A percentile compares a stretch with the other conserved stretches of the same genome.
phyloP scores from a whole-genome alignment of 768 basidiomycete genomes.

The Hericium erinaceus region DNA sequence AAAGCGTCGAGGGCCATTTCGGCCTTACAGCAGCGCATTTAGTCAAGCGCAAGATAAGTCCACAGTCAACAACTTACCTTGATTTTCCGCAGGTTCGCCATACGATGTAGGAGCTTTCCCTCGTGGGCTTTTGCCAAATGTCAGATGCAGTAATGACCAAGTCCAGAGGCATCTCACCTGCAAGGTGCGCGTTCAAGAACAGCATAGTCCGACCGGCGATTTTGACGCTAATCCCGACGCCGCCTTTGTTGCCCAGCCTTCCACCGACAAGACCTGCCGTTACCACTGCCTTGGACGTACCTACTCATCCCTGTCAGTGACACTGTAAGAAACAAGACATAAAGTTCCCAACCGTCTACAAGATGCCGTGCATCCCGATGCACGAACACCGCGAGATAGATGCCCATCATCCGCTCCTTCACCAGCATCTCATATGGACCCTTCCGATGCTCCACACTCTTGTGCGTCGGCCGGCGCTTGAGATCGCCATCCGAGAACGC shows the following conservation, averaged over 20 bases:
- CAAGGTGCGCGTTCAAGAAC: conserved; percentile 87
- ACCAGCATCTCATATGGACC: conserved; percentile 79
- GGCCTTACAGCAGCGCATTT: conserved; percentile 29
- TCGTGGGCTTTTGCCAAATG: conserved; percentile 50
- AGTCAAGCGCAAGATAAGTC: neutral
- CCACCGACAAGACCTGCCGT: conserved; percentile 88
- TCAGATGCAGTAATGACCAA: neutral
- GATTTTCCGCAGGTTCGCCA: conserved; percentile 84
- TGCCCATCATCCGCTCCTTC: conserved; percentile 89
- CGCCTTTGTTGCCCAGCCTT: conserved; percentile 87
- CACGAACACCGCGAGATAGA: conserved; percentile 70
- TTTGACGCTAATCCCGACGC: conserved; percentile 83
- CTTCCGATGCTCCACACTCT: conserved; percentile 32
- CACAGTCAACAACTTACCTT: conserved; percentile 37
- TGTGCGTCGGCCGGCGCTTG: conserved; percentile 36
- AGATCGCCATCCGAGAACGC: conserved; percentile 23
- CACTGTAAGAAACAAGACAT: neutral
- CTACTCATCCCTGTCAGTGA: conserved; percentile 25
- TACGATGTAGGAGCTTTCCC: conserved; percentile 63
- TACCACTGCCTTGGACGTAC: conserved; percentile 72
- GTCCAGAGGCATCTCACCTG: conserved; percentile 36
- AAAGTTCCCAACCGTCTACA: conserved; percentile 40
- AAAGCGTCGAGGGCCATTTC: conserved; percentile 79
- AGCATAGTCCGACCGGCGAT: conserved; percentile 75
- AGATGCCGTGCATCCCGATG: conserved; percentile 60